A percentile compares a stretch with the other conserved stretches of the same genome.
phyloP scores from a whole-genome alignment of 257 asterid species.

The Nicotiana obtusifolia region DNA sequence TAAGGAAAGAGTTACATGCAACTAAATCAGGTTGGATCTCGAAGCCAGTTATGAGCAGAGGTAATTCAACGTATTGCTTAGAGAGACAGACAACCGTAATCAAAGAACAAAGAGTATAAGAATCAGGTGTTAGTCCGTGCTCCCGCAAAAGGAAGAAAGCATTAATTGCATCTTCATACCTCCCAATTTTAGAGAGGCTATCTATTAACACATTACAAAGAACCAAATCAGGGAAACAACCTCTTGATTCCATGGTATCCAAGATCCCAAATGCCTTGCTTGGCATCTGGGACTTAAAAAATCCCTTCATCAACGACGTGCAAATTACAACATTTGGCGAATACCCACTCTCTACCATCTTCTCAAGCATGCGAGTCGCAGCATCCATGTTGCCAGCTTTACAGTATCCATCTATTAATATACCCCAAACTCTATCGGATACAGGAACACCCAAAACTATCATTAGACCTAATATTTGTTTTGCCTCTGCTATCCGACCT shows the following conservation, averaged over 20 bases:
- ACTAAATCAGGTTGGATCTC: constrained; percentile 63
- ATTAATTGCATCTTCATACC: constrained; percentile 52
- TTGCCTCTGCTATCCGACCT: constrained; percentile 42
- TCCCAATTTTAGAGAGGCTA: constrained; percentile 63
- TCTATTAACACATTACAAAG: constrained; percentile 69
- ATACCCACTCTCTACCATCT: constrained; percentile 54
- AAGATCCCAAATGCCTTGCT: constrained; percentile 53
- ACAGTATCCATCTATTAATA: constrained; percentile 46
- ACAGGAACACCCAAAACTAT: constrained; percentile 46
- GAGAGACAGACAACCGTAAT: constrained; percentile 52
- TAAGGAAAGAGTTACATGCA: constrained; percentile 59
- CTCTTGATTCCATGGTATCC: constrained; percentile 37
- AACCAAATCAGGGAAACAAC: constrained; percentile 60
- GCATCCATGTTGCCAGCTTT: constrained; percentile 48
- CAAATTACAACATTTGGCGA: constrained; percentile 60
- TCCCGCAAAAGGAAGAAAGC: constrained; percentile 50
- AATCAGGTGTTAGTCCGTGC: constrained; percentile 53
- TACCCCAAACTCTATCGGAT: constrained; percentile 52
- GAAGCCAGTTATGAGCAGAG: constrained; percentile 53
- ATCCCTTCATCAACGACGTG: constrained; percentile 63
- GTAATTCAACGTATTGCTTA: constrained; percentile 48
- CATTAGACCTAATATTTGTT: constrained; percentile 59
- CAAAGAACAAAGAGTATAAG: constrained; percentile 59
- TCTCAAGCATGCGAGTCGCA: constrained; percentile 46
- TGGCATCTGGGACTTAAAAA: constrained; percentile 44